These are phyloP conservation scores for Saccharomyces hybrid DNA, from an alignment of 1,139 yeast species.

Conservation along the genomic window DNA sequence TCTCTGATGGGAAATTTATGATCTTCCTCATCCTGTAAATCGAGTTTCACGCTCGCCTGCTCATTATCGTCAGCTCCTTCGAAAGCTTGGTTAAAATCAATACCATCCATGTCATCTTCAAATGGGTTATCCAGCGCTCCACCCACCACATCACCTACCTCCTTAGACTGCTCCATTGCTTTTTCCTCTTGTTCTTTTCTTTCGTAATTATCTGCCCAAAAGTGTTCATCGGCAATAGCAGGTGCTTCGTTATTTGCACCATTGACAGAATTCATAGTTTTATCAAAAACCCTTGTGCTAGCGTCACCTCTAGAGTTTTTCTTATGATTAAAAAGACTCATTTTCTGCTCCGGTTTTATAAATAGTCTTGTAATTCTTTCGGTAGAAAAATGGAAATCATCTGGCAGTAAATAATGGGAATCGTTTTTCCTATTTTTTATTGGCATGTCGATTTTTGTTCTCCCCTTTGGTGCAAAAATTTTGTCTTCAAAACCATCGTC, in stretches of 20 bases:
- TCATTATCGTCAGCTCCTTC: conserved; percentile 34
- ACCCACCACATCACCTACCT: conserved; percentile 22
- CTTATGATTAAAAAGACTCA: conserved; percentile 30
- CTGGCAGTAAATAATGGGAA: conserved; percentile 53
- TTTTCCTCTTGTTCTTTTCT: conserved; percentile 31
- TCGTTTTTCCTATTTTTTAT: conserved; percentile 37
- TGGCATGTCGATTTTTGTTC: conserved; percentile 38
- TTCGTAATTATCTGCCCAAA: conserved; percentile 64
- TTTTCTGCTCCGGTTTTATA: conserved; percentile 50
- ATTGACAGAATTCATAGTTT: neutral
- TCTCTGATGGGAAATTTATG: conserved; percentile 42
- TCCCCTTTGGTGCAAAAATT: conserved; percentile 45
- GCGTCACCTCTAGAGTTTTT: conserved; percentile 1
- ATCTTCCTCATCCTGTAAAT: conserved; percentile 35
- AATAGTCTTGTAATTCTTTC: conserved; percentile 60
- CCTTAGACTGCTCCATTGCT: conserved; percentile 17
- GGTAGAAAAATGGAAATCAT: conserved; percentile 67
- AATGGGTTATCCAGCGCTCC: conserved; percentile 26
- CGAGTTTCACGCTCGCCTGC: conserved; percentile 8
- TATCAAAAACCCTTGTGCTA: conserved; percentile 2
- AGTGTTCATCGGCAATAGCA: conserved; percentile 52
- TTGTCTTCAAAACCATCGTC: conserved; percentile 32
- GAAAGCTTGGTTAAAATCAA: conserved; percentile 39
- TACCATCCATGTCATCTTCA: conserved; percentile 31
- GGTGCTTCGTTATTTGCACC: conserved; percentile 11